phyloP scores from a whole-genome alignment of 2,329 filamentous ascomycete species.

The Trichophyton mentagrophytes region DNA sequence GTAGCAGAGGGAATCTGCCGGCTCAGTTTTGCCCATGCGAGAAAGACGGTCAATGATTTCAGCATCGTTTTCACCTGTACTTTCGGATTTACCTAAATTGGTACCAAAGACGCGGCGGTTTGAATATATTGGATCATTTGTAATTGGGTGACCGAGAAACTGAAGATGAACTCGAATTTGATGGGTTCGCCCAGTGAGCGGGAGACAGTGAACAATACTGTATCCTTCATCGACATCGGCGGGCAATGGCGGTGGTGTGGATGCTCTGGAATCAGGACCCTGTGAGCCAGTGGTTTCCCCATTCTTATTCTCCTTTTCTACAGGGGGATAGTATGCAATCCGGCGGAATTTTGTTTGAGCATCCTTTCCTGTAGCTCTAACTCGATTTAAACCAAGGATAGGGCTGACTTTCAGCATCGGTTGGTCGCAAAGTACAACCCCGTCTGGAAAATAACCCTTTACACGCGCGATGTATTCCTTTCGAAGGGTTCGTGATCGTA shows the following conservation, averaged over 20 bases:
- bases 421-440: constrained; percentile 82
- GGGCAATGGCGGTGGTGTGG: constrained; percentile 20
- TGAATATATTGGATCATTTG: constrained; percentile 95
- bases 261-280: constrained; percentile 16
- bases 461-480: constrained; percentile 95
- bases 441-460: constrained; percentile 80
- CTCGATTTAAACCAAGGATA: constrained; percentile 84
- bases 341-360: constrained; percentile 85
- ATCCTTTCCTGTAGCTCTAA: constrained; percentile 83
- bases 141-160: constrained; percentile 85
- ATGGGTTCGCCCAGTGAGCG: constrained; percentile 86
- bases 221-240: constrained; percentile 54
- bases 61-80: constrained; percentile 61
- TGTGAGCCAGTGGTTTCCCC: constrained; percentile 7
- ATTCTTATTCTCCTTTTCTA: constrained; percentile 12
- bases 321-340: constrained; percentile 74
- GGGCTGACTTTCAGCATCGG: constrained; percentile 89
- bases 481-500: constrained; percentile 66
- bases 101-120: constrained; percentile 86
- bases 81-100: constrained; percentile 58
- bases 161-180: constrained; percentile 92
- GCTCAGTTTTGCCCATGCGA: constrained; percentile 87
- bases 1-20: constrained; percentile 81
- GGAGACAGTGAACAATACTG: constrained; percentile 86
- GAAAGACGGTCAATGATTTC: constrained; percentile 77